A percentile compares a stretch with the other conserved stretches of the same genome.
Conservation (phyloP, 495 filamentous ascomycete species). For the Penicillium coprophilum region DNA sequence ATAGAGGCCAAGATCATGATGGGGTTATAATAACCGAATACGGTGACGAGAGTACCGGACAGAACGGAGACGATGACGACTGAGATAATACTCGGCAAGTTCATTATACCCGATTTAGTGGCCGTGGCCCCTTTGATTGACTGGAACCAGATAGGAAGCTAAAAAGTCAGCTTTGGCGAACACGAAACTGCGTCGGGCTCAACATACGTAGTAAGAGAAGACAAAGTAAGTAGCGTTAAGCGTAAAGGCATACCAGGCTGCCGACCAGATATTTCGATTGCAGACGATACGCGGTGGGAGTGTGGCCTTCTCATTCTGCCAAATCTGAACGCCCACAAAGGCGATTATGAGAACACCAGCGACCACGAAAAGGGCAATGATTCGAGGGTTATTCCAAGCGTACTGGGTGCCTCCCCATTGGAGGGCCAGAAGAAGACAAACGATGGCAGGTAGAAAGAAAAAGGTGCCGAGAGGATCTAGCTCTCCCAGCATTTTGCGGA, state of each 20-base stretch:
- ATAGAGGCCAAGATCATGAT: constrained; percentile 31
- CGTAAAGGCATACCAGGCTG: not conserved
- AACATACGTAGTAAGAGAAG: not conserved
- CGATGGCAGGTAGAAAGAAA: constrained; percentile 33
- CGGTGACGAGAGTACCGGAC: constrained; percentile 19
- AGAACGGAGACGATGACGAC: constrained; percentile 25
- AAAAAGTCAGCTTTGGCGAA: constrained; percentile 19
- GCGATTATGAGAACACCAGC: constrained; percentile 27
- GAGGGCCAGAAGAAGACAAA: constrained; percentile 44
- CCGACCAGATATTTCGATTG: not conserved
- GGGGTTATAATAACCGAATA: constrained; percentile 43
- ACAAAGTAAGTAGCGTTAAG: not conserved
- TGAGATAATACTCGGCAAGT: not conserved
- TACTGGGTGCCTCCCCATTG: constrained; percentile 44
- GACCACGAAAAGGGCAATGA: constrained; percentile 39
- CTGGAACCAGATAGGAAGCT: constrained; percentile 40
- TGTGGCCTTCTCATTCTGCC: not conserved
- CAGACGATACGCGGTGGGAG: not conserved
- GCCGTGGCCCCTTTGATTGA: constrained; percentile 30
- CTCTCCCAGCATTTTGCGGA: not conserved
- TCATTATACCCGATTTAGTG: constrained; percentile 30
- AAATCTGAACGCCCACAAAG: constrained; percentile 25
- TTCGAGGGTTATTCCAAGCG: constrained; percentile 34
- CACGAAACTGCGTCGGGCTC: not conserved
- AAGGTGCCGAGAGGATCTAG: constrained; percentile 30